Evolutionary conservation across 495 filamentous ascomycete species (phyloP).

Genomic region (Podospora australis): DNA sequence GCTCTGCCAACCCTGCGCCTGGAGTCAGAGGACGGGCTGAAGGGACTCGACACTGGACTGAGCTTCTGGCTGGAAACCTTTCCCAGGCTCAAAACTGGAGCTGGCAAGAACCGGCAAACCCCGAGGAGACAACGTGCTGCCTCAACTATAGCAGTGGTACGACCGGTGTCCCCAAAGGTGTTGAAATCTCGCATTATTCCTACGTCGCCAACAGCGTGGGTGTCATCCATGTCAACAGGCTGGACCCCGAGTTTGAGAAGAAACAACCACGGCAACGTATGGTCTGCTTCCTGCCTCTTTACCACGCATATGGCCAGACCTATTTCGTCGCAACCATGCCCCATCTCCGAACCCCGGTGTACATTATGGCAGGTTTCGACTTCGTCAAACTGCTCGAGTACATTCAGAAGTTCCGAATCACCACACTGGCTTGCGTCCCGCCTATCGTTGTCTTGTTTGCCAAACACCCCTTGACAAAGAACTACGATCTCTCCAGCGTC

Average conservation of each 20-base stretch:
- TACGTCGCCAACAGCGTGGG: conserved; percentile 63
- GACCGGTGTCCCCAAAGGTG: conserved; percentile 78
- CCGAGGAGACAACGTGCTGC: conserved; percentile 33
- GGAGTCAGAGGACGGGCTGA: conserved; percentile 27
- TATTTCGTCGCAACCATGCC: conserved; percentile 35
- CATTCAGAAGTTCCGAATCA: conserved; percentile 63
- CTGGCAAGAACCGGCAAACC: conserved; percentile 33
- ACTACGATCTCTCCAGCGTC: conserved; percentile 65
- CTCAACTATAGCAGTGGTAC: conserved; percentile 75
- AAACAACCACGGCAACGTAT: conserved; percentile 22
- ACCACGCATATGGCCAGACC: conserved; percentile 59
- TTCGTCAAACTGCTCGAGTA: conserved; percentile 62
- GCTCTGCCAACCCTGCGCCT: conserved; percentile 34
- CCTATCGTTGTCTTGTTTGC: conserved; percentile 67
- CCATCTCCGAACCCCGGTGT: conserved; percentile 43
- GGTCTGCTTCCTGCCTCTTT: conserved; percentile 63
- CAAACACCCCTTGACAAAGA: conserved; percentile 58
- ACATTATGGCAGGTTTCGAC: conserved; percentile 70
- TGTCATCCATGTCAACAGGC: conserved; percentile 38
- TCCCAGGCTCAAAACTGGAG: conserved; percentile 37
- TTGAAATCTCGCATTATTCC: conserved; percentile 68
- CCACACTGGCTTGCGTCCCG: conserved; percentile 53
- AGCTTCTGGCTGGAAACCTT: conserved; percentile 33
- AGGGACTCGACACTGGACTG: conserved; percentile 38
- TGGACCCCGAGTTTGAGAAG: conserved; percentile 38